Evolutionary conservation across 768 basidiomycete genomes (phyloP).

Genomic region (Hemileccinum rubropunctum): DNA sequence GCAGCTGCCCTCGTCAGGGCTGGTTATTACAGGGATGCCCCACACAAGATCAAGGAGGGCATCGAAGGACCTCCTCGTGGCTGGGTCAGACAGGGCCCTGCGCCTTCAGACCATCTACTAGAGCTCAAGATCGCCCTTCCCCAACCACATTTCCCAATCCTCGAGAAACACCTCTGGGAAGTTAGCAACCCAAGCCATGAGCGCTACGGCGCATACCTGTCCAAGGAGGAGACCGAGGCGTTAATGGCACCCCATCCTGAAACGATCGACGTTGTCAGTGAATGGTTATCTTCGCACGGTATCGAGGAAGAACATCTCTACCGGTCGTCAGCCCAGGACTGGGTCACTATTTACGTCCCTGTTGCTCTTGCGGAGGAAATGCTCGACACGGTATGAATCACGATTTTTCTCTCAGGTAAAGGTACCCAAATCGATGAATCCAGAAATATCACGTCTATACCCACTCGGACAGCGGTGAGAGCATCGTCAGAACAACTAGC

Average conservation of each 20-base stretch:
- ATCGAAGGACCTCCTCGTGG: constrained; percentile 42
- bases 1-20: constrained; percentile 12
- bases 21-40: constrained; percentile 6
- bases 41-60: constrained; percentile 47
- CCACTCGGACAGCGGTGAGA: constrained; percentile 50
- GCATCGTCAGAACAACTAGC: constrained; percentile 60
- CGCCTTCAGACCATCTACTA: constrained; percentile 46
- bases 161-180: constrained; percentile 54
- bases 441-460: constrained; percentile 66
- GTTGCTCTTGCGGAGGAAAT: constrained; percentile 63
- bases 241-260: constrained; percentile 57
- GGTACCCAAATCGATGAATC: neutral
- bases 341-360: constrained; percentile 60
- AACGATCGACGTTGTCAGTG: constrained; percentile 51
- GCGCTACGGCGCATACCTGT: constrained; percentile 55
- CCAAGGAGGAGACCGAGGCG: constrained; percentile 63
- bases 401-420: neutral
- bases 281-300: constrained; percentile 61
- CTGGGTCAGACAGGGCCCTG: constrained; percentile 44
- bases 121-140: constrained; percentile 57
- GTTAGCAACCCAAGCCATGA: constrained; percentile 55
- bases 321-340: constrained; percentile 66
- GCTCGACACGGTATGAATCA: constrained; percentile 57
- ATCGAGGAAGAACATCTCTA: constrained; percentile 44
- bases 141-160: constrained; percentile 46